These are phyloP conservation scores for Neofusicoccum sp. DNA, from an alignment of 2,329 filamentous ascomycete species.

Conservation along the genomic window DNA sequence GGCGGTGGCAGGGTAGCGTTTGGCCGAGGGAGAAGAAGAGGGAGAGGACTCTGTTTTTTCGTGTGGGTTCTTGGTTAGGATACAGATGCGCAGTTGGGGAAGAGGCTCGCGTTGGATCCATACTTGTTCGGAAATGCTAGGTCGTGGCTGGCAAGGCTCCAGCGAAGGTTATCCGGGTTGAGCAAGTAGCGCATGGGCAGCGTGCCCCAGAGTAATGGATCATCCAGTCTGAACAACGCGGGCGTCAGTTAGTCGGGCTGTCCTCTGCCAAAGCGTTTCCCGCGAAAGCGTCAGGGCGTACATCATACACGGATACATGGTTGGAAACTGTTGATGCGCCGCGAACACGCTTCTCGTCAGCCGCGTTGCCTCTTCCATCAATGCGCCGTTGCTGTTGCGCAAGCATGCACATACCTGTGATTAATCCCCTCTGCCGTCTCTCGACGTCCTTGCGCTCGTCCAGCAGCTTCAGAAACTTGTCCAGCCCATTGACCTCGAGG, in stretches of 20 bases:
- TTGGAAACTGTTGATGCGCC: slow-evolving; percentile 67
- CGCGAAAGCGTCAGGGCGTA: slow-evolving; percentile 27
- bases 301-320: slow-evolving; percentile 80
- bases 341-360: neutral
- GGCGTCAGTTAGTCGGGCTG: slow-evolving; percentile 22
- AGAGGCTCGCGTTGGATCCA: slow-evolving; percentile 24
- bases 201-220: slow-evolving; percentile 91
- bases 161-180: slow-evolving; percentile 75
- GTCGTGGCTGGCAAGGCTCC: slow-evolving; percentile 90
- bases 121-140: slow-evolving; percentile 91
- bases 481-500: slow-evolving; percentile 75
- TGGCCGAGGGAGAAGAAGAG: slow-evolving; percentile 89
- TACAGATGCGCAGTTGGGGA: neutral
- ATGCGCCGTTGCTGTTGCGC: neutral
- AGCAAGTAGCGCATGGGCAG: slow-evolving; percentile 75
- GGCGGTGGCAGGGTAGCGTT: slow-evolving; percentile 84
- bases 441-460: slow-evolving; percentile 71
- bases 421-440: slow-evolving; percentile 71
- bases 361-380: neutral
- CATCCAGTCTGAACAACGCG: slow-evolving; percentile 70
- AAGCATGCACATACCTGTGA: slow-evolving; percentile 67
- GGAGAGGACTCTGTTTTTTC: slow-evolving; percentile 59
- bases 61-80: neutral
- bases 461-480: slow-evolving; percentile 73
- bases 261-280: neutral